A percentile compares a stretch with the other conserved stretches of the same genome.
These are phyloP conservation scores for Colletotrichum tabaci DNA, from an alignment of 2,329 filamentous ascomycete species.

Conservation along the genomic window DNA sequence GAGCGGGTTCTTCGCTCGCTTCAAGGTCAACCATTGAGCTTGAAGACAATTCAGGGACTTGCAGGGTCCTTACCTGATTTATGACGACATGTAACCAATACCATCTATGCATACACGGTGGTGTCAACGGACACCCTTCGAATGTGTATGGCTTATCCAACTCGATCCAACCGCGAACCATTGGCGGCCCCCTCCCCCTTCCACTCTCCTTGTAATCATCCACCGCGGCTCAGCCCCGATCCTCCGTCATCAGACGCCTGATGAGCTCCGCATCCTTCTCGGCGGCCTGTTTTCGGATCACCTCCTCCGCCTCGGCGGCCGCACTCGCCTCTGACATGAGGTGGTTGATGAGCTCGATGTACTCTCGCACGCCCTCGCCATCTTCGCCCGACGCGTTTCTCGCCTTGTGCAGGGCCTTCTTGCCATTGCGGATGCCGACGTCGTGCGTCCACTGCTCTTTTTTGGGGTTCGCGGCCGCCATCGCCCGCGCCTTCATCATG, in stretches of 20 bases:
- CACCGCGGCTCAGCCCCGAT: constrained; percentile 50
- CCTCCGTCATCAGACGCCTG: constrained; percentile 63
- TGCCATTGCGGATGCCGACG: constrained; percentile 69
- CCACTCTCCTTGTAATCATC: neutral
- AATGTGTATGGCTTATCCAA: constrained; percentile 17
- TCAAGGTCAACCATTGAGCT: constrained; percentile 51
- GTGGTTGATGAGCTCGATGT: constrained; percentile 69
- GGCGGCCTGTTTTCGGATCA: constrained; percentile 61
- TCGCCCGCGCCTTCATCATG: constrained; percentile 41
- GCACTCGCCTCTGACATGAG: constrained; percentile 58
- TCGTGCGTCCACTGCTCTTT: constrained; percentile 70
- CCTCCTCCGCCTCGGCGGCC: constrained; percentile 49
- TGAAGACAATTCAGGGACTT: neutral
- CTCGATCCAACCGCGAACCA: neutral
- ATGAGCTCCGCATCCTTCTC: constrained; percentile 66
- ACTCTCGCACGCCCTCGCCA: constrained; percentile 73
- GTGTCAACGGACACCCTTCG: constrained; percentile 10
- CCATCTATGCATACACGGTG: constrained; percentile 21
- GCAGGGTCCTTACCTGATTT: constrained; percentile 16
- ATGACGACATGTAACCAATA: constrained; percentile 1
- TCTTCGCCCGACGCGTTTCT: constrained; percentile 66
- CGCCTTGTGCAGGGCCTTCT: constrained; percentile 66
- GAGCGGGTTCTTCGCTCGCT: constrained; percentile 59
- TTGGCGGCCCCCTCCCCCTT: neutral
- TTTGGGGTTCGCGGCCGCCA: constrained; percentile 46